Percentiles rank a stretch among this genome's conserved stretches.
phyloP scores from a whole-genome alignment of 2,329 filamentous ascomycete species.

The Diplodia seriata region DNA sequence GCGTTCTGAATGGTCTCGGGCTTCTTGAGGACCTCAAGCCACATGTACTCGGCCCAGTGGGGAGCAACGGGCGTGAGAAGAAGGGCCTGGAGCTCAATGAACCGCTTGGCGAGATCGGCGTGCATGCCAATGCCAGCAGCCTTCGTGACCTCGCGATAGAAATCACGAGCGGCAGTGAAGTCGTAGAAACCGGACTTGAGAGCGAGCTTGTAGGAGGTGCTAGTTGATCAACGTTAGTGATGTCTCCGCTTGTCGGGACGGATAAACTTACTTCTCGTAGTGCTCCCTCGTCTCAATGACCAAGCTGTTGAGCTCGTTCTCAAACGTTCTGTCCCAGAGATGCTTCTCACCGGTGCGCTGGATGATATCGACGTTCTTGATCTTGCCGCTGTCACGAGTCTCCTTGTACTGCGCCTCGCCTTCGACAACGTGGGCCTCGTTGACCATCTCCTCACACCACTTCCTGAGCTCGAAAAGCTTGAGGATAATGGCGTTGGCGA shows the following conservation, averaged over 20 bases:
- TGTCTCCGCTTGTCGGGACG: not conserved
- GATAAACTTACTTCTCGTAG: constrained; percentile 68
- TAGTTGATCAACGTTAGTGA: constrained; percentile 33
- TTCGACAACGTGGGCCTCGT: constrained; percentile 61
- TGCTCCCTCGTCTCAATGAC: constrained; percentile 79
- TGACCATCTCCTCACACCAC: constrained; percentile 87
- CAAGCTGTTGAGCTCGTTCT: constrained; percentile 88
- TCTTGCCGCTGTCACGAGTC: constrained; percentile 51
- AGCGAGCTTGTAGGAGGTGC: constrained; percentile 50
- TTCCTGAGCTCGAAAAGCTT: constrained; percentile 83
- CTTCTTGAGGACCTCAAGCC: constrained; percentile 87
- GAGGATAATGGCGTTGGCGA: constrained; percentile 90
- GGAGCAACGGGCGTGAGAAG: constrained; percentile 85
- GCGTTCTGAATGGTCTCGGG: constrained; percentile 78
- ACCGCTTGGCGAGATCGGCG: constrained; percentile 76
- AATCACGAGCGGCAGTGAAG: constrained; percentile 85
- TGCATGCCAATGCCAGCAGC: constrained; percentile 86
- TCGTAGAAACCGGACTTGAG: constrained; percentile 77
- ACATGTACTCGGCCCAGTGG: constrained; percentile 94
- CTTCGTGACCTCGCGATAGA: constrained; percentile 83
- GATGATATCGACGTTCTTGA: constrained; percentile 61
- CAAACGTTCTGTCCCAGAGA: constrained; percentile 88
- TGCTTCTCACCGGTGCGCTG: constrained; percentile 72
- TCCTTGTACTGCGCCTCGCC: constrained; percentile 52
- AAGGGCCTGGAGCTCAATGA: constrained; percentile 85